Evolutionary conservation across 1,139 yeast species (phyloP), one percentile per base, ranked within the genome.

Genomic region (Lodderomyces parapsilosis): DNA sequence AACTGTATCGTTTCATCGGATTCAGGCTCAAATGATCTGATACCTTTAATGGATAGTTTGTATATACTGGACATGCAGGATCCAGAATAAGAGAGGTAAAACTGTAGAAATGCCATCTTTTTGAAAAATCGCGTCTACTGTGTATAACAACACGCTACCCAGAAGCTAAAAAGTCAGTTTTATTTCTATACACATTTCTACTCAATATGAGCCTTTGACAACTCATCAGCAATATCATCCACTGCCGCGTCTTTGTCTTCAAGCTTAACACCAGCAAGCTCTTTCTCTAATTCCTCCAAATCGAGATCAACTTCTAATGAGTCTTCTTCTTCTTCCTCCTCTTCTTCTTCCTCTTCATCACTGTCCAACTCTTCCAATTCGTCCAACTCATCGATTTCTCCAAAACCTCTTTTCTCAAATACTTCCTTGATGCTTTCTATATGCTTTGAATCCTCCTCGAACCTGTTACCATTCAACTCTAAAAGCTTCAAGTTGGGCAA

Each of bases 381-480:
- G 56, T 93, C 98, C 47, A 90, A 74, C 55, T 90, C 97, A 57
- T 90, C 97, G 25, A 93, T 65, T 60, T 85, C 94, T 45, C 96
- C 96, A 46, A 68, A 63, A 0, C 91, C 94, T 58, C 90, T 80
- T 36, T 75, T 78, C 49, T 82, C 88, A 53, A 93, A 90, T 18
- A 85, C 62, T 19, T 71, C 78, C 28, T 48, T 57, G 45, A 69
- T 68, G 40, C 59, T 50, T 44, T 62, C 68, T 42, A 71, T 52
- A 36, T 60, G 62, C 35, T 66, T 68, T 18, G 66, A 62, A 44
- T 73, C 77, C 46, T 73, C 78, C 41, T 71, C 77, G 45, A 93
- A 86, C 59, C 87, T 76, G 68, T 93, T 93, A 59, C 99, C 99
- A 57, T 93, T 93, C 51, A 93, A 76, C 68, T 94, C 98, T 54